Conservation (phyloP, 2,329 filamentous ascomycete species). For the Xylariaceae sp. region DNA sequence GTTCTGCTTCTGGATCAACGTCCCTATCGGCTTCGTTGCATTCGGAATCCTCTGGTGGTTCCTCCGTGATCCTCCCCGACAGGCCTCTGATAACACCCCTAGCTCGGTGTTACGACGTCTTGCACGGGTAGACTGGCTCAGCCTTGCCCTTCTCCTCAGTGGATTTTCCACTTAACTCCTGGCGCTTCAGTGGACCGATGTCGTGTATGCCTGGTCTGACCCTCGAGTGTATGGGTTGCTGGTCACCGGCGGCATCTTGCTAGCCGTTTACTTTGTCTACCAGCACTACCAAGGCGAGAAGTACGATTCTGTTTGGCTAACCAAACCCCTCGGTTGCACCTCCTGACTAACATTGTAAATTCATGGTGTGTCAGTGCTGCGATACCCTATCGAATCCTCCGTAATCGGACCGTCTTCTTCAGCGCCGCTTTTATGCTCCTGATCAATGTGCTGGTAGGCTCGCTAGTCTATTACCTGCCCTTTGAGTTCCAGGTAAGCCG, state of each 20-base stretch:
- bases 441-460: slow-evolving; percentile 2
- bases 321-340: neutral
- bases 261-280: neutral
- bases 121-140: slow-evolving; percentile 2
- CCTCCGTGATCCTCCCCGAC: slow-evolving; percentile 1
- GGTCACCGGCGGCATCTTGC: slow-evolving; percentile 2
- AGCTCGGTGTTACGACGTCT: slow-evolving; percentile 1
- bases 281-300: slow-evolving; percentile 6
- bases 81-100: neutral
- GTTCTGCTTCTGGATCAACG: slow-evolving; percentile 12
- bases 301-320: slow-evolving; percentile 1
- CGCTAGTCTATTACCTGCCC: slow-evolving; percentile 7
- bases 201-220: slow-evolving; percentile 5
- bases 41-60: too few species aligned
- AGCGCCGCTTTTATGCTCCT: slow-evolving; percentile 1
- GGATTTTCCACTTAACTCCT: slow-evolving; percentile 4
- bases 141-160: slow-evolving; percentile 1
- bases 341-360: neutral
- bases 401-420: slow-evolving; percentile 1
- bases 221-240: slow-evolving; percentile 6
- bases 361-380: slow-evolving; percentile 9
- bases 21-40: slow-evolving; percentile 1
- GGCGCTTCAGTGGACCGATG: slow-evolving; percentile 9
- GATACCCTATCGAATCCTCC: slow-evolving; percentile 5
- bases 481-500: slow-evolving; percentile 9